Conservation (phyloP, 352 stramenopile genomes). For the Plasmopara muralis region DNA sequence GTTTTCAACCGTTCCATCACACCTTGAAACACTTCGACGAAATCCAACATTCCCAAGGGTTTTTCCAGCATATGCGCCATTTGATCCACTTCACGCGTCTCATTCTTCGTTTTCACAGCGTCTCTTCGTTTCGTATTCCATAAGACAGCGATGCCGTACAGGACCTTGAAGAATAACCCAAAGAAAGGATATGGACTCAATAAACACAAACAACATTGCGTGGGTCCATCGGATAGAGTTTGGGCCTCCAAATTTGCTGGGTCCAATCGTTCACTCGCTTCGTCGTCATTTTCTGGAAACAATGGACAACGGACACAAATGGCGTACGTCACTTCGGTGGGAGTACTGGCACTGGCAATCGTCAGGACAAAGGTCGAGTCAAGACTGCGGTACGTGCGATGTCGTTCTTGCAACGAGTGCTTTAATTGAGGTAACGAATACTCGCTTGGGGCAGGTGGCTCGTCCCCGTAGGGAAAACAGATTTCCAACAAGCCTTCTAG, state of each 20-base stretch:
- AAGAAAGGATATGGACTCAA: constrained; percentile 78
- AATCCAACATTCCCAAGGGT: constrained; percentile 43
- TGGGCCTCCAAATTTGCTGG: background rate
- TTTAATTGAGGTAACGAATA: constrained; percentile 51
- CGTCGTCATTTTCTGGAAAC: constrained; percentile 42
- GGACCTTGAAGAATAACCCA: constrained; percentile 78
- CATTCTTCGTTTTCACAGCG: constrained; percentile 11
- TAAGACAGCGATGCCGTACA: constrained; percentile 65
- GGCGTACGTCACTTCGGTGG: constrained; percentile 55
- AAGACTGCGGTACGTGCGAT: constrained; percentile 53
- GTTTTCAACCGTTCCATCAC: constrained; percentile 51
- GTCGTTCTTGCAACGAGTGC: constrained; percentile 55
- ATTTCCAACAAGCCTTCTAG: constrained; percentile 64
- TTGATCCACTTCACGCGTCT: constrained; percentile 8
- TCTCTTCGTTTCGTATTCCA: constrained; percentile 55
- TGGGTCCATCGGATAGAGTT: constrained; percentile 12
- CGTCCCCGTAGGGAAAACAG: constrained; percentile 67
- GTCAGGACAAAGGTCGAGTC: constrained; percentile 74
- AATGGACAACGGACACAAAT: constrained; percentile 62
- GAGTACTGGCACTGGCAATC: constrained; percentile 42
- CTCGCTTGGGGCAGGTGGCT: constrained; percentile 32
- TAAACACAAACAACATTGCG: constrained; percentile 69
- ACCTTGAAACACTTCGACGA: constrained; percentile 54
- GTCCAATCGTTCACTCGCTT: constrained; percentile 2
- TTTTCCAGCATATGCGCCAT: constrained; percentile 19